phyloP scores from a whole-genome alignment of 2,329 filamentous ascomycete genomes.

The Didymella glomerata region DNA sequence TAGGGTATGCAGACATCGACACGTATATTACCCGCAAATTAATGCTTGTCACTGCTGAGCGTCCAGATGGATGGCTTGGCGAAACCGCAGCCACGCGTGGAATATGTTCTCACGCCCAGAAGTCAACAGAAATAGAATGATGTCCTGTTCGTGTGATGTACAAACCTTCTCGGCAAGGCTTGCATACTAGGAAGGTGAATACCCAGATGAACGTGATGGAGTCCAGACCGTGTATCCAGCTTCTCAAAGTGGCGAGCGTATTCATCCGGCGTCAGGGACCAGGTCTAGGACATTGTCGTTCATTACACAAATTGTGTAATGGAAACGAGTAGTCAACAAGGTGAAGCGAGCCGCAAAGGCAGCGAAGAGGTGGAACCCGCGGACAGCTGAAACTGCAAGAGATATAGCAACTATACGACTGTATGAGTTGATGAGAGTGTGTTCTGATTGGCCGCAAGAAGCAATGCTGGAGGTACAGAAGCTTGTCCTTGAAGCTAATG shows the following conservation, averaged over 20 bases:
- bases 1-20: conserved; percentile 46
- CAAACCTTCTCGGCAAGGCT: conserved; percentile 15
- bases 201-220: conserved; percentile 19
- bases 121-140: not conserved
- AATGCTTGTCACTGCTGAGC: conserved; percentile 48
- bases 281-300: conserved; percentile 45
- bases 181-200: conserved; percentile 21
- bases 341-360: conserved; percentile 17
- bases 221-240: conserved; percentile 33
- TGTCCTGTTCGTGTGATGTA: not conserved
- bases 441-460: not conserved
- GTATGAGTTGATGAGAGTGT: not conserved
- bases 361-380: not conserved
- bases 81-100: conserved; percentile 6
- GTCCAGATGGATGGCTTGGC: conserved; percentile 15
- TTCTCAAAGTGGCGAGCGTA: not conserved
- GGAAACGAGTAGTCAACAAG: conserved; percentile 17
- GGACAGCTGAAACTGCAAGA: conserved; percentile 2
- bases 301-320: conserved; percentile 43
- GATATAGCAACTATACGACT: not conserved
- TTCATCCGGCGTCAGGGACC: conserved; percentile 34
- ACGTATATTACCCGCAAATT: conserved; percentile 45
- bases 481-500: not conserved
- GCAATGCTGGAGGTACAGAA: conserved; percentile 2
- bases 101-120: conserved; percentile 21